A percentile compares a stretch with the other conserved stretches of the same genome.
Conservation (phyloP, 179 eudicot genomes). For the Corrigiola litoralis region DNA sequence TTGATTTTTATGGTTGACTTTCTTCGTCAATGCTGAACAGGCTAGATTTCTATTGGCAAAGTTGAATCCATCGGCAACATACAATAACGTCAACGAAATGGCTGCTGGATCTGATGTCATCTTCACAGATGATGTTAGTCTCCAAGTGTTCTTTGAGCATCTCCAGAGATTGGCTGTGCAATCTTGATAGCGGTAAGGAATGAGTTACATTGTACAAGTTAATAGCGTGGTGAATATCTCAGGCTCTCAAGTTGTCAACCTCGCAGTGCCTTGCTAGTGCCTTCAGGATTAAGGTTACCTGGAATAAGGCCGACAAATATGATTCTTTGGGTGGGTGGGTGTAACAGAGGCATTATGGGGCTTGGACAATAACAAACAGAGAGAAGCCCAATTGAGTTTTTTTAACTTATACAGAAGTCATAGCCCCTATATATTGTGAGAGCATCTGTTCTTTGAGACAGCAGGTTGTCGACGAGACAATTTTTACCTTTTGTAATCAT, state of each 20-base stretch:
- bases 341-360: conserved; percentile 5
- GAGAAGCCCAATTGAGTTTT: conserved; percentile 12
- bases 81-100: conserved; percentile 72
- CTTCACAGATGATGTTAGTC: conserved; percentile 94
- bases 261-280: conserved; percentile 11
- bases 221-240: conserved; percentile 11
- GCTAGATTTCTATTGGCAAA: conserved; percentile 94
- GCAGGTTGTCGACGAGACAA: conserved; percentile 18
- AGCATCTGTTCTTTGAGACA: conserved; percentile 10
- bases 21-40: conserved; percentile 36
- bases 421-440: conserved; percentile 1
- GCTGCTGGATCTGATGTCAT: conserved; percentile 86
- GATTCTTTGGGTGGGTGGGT: conserved; percentile 28
- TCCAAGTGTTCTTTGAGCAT: conserved; percentile 92
- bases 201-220: conserved; percentile 17
- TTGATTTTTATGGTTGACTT: too few relatives aligned
- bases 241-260: background rate
- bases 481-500: conserved; percentile 22
- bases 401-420: conserved; percentile 26
- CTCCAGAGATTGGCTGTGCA: conserved; percentile 96
- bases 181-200: conserved; percentile 34
- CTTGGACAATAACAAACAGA: conserved; percentile 1
- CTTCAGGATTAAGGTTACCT: conserved; percentile 6
- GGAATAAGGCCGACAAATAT: conserved; percentile 12
- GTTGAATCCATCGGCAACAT: conserved; percentile 92